These are phyloP conservation scores for Nemania sp. DNA, from an alignment of 2,329 filamentous ascomycete species.

Conservation along the genomic window DNA sequence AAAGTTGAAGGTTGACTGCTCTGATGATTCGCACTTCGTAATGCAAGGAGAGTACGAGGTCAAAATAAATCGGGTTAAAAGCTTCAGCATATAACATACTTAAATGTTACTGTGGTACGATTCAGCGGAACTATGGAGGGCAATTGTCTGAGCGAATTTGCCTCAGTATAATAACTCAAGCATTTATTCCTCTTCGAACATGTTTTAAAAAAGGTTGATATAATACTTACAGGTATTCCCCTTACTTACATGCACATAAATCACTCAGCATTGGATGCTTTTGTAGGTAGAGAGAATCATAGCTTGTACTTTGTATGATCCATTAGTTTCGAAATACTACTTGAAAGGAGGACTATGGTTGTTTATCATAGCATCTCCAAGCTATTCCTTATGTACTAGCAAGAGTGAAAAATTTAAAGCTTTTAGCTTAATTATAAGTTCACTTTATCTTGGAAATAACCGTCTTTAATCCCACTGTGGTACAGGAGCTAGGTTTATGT, in stretches of 20 bases:
- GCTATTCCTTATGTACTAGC: too few relatives aligned
- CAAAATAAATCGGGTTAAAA: background rate
- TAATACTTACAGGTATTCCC: too few relatives aligned
- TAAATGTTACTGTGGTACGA: too few relatives aligned
- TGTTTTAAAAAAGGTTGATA: background rate
- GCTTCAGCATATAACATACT: too few relatives aligned
- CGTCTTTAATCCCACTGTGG: too few relatives aligned
- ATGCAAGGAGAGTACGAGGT: background rate
- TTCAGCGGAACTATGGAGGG: background rate
- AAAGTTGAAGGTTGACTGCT: background rate
- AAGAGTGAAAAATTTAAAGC: too few relatives aligned
- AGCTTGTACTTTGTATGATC: background rate
- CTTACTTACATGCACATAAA: background rate
- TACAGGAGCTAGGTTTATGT: too few relatives aligned
- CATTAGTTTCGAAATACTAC: too few relatives aligned
- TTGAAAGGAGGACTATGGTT: too few relatives aligned
- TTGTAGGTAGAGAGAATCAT: background rate
- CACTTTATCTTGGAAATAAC: too few relatives aligned
- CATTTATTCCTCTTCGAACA: background rate
- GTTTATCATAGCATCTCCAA: too few relatives aligned
- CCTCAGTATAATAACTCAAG: conserved; percentile 1
- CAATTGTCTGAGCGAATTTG: background rate
- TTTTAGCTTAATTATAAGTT: too few relatives aligned
- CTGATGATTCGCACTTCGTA: background rate
- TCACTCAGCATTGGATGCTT: conserved; percentile 3